Percentiles rank a stretch among this genome's conserved stretches.
These are phyloP conservation scores for Nitzschia sp. DNA, from an alignment of 108 stramenopile species.

Conservation along the genomic window DNA sequence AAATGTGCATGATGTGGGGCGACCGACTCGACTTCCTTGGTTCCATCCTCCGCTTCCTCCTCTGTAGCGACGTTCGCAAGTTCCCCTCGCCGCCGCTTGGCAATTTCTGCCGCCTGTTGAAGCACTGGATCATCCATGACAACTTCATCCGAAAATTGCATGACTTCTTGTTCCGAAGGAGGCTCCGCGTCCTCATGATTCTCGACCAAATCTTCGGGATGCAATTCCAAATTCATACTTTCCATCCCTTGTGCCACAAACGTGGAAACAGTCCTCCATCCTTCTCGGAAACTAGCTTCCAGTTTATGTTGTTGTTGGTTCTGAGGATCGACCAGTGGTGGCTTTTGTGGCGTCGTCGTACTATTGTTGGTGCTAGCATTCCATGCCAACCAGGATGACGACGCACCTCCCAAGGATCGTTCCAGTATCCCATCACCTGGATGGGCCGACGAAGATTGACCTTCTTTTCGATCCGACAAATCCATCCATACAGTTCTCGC, in stretches of 20 bases:
- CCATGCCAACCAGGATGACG: not conserved
- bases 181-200: not conserved
- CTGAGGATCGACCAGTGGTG: not conserved
- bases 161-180: no score
- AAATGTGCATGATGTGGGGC: not conserved
- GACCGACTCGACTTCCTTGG: not conserved
- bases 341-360: not conserved
- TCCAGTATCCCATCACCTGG: not conserved
- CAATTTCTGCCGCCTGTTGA: conserved; percentile 11
- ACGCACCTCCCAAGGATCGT: not conserved
- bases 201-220: not conserved
- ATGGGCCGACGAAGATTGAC: not conserved
- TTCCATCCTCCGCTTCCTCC: not conserved
- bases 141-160: not conserved
- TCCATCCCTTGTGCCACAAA: conserved; percentile 8
- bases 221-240: conserved; percentile 13
- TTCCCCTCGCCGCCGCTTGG: not conserved
- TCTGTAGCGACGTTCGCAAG: not conserved
- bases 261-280: not conserved
- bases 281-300: not conserved
- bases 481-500: not conserved
- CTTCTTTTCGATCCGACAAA: not conserved
- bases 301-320: not conserved
- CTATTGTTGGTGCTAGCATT: not conserved
- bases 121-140: conserved; percentile 7